Evolutionary conservation across 306 rosid genomes (phyloP), one percentile per base, ranked within the genome.

Genomic region (Vigna angularis): DNA sequence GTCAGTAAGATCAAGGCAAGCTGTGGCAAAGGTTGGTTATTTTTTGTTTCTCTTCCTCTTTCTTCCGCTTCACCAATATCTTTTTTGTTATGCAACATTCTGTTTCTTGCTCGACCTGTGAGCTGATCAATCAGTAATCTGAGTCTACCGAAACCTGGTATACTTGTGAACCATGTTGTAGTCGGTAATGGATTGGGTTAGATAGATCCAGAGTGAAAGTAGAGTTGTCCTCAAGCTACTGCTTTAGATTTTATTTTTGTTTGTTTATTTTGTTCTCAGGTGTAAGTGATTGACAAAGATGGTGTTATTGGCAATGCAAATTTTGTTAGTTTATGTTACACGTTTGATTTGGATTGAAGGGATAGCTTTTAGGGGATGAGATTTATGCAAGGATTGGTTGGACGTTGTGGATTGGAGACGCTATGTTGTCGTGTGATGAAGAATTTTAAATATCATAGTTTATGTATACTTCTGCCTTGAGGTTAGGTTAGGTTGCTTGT

Each of bases 1-100:
- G 81, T 89, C 96, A 1, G 87, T 86, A 12, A 79, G 82, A 79
- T 87, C 97, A 34, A 90, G 79, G 16, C 89, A 90, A 22, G 86
- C 84, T 56, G 95, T 90, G 66, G 91, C 93, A 7, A 93, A 93
- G 97, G 97, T 92, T 70, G 42, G 78, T 75, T 73, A 5, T 5
- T 66, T 1, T 57, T 58, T 16, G 47, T 82, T 51, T 6, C 64
- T 16, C 64, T 17, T 42, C 51, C 32, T 84, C 40, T 13, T 22
- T 32, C 12, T 77, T 64, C 70, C 4, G 28, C 66, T 62, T 79
- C 61, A 62, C 18, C 30, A 30, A 11, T 20, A 0, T 11, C 22
- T 1, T 2, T 74, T 5, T 81, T 30, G 20, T 24, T 72, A 18
- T 12, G 12, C 50, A 50, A 57, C 38, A 38, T 57, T 66, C 9